Conservation (phyloP, 768 basidiomycete genomes). For the Suillus subaureus region DNA sequence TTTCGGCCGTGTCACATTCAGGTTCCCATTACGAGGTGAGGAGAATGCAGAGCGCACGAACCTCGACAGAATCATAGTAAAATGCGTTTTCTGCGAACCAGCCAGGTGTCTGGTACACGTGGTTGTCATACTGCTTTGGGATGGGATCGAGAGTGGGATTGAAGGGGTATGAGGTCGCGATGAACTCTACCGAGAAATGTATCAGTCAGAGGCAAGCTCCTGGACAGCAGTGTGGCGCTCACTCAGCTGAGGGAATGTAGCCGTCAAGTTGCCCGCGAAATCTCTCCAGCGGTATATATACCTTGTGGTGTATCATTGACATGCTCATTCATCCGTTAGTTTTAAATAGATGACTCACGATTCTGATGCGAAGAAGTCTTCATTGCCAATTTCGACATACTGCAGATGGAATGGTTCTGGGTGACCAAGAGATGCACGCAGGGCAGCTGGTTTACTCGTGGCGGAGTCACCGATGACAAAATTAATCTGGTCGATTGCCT, state of each 20-base stretch:
- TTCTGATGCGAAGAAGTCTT: slow-evolving; percentile 47
- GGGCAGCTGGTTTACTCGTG: slow-evolving; percentile 48
- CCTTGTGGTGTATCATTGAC: slow-evolving; percentile 24
- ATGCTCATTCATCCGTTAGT: not conserved
- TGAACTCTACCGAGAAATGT: slow-evolving; percentile 45
- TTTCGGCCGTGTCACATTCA: slow-evolving; percentile 22
- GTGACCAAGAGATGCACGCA: slow-evolving; percentile 57
- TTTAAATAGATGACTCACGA: slow-evolving; percentile 28
- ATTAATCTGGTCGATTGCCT: slow-evolving; percentile 62
- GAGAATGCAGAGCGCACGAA: slow-evolving; percentile 16
- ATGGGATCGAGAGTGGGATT: slow-evolving; percentile 49
- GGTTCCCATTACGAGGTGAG: not conserved
- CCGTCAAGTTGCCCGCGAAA: slow-evolving; percentile 46
- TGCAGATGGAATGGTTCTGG: slow-evolving; percentile 52
- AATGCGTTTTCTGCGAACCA: slow-evolving; percentile 53
- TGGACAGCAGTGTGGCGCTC: slow-evolving; percentile 19
- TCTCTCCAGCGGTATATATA: slow-evolving; percentile 56
- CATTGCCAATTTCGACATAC: slow-evolving; percentile 60
- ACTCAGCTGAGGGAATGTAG: slow-evolving; percentile 55
- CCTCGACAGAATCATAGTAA: slow-evolving; percentile 50
- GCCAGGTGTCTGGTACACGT: slow-evolving; percentile 58
- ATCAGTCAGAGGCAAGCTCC: slow-evolving; percentile 13
- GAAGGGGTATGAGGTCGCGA: slow-evolving; percentile 51
- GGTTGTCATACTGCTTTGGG: slow-evolving; percentile 56
- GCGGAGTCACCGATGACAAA: slow-evolving; percentile 58